These are phyloP conservation scores for Phialophora tarda DNA, from an alignment of 2,329 filamentous ascomycete species.

Conservation along the genomic window DNA sequence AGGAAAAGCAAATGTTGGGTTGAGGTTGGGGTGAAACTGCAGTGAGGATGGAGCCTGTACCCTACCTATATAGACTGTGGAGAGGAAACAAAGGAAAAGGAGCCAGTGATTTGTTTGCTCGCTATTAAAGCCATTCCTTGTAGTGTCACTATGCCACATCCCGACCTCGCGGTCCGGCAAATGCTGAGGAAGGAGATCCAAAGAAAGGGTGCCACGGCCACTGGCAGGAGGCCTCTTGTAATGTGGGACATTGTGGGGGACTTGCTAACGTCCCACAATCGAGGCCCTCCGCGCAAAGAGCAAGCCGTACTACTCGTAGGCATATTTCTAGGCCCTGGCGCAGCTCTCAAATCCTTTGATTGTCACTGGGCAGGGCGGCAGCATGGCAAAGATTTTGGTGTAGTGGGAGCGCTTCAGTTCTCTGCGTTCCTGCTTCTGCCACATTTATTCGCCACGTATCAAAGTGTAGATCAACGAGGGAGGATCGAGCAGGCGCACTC, in stretches of 20 bases:
- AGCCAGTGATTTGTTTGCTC: background rate
- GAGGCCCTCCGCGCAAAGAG: background rate
- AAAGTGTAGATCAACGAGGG: background rate
- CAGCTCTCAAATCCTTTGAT: background rate
- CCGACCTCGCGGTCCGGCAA: background rate
- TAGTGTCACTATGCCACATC: background rate
- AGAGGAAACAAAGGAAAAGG: background rate
- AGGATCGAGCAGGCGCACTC: background rate
- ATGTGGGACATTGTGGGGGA: slow-evolving; percentile 13
- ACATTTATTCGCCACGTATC: background rate
- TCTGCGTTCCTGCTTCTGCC: background rate
- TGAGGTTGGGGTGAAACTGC: background rate
- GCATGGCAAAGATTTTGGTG: too few species aligned
- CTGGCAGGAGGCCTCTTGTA: background rate
- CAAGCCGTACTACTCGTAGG: background rate
- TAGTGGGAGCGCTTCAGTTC: background rate
- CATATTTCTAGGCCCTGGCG: background rate
- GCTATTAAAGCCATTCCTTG: background rate
- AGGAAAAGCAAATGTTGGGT: background rate
- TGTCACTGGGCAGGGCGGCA: background rate
- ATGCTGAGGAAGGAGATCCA: background rate
- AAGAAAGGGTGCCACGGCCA: background rate
- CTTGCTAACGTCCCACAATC: background rate
- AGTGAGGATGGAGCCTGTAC: background rate
- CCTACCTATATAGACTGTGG: background rate